Evolutionary conservation across 2,329 filamentous ascomycete species (phyloP), one percentile per base, ranked within the genome.

Genomic region (Diplodia sapinea): DNA sequence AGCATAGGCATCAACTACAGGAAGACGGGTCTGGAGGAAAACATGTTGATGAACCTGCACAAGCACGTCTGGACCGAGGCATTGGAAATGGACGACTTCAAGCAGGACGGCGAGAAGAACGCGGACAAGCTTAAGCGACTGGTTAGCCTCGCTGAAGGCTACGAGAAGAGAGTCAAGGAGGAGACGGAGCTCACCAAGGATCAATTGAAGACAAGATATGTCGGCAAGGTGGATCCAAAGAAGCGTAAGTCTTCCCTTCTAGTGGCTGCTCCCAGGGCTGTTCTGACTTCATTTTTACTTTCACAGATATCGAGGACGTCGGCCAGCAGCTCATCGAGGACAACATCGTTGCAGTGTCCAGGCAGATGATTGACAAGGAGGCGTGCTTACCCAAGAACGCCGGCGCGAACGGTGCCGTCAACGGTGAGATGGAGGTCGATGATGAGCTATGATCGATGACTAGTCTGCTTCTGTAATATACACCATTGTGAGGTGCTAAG

Each of bases 1-100:
- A 97, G 93, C 74, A 99, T 99, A 77, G 94, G 88, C 69, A 98
- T 99, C 83, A 94, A 97, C 82, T 99, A 99, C 82, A 87, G 94
- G 77, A 99, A 99, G 85, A 97, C 94, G 0, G 94, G 93, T 0
- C 85, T 99, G 62, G 95, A 99, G 80, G 96, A 99, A 85, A 98
- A 97, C 81, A 99, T 99, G 95, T 82, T 99, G 75, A 99, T 99
- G 96, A 99, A 99, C 79, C 84, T 99, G 72, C 95, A 99, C 87
- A 99, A 99, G 86, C 95, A 98, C 73, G 94, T 97, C 54, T 99
- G 95, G 95, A 99, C 96, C 0, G 95, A 99, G 80, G 95, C 94
- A 5, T 81, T 99, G 71, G 89, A 97, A 78, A 98, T 99, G 93
- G 92, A 94, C 69, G 94, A 98, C 80, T 99, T 99, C 86, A 87